Base-by-base conservation (phyloP, 2,329 filamentous ascomycete genomes). In the Pseudocercospora crystallina region DNA sequence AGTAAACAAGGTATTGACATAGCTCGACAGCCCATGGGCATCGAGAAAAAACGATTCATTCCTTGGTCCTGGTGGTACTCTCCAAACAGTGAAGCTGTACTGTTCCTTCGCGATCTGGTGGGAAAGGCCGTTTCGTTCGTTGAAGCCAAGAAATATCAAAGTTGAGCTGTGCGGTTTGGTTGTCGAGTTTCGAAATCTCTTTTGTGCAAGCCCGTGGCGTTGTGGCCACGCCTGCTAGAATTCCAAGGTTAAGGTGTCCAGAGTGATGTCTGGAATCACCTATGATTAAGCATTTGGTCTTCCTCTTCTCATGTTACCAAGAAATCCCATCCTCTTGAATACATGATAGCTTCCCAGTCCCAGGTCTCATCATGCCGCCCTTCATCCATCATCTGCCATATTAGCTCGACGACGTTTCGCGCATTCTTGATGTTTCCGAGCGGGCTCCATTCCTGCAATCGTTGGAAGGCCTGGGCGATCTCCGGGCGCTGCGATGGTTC, bases 291-390 rank as follows among this genome's bases (percentile, higher is more conserved):
- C n/a, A n/a, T n/a, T n/a, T n/a, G n/a, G n/a, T n/a, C 2, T 32
- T 13, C 12, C 26, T 42, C 44, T 5, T n/a, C n/a, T 60, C 50
- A 84, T 55, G 81, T 83, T 54, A 82, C 77, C 58, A 84, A 69
- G 58, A 84, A 83, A 60, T 84, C 80, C 75, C 80, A 82, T 14
- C 78, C 76, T 69, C 80, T 78, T 43, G 75, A 72, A 41, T 75
- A 70, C 54, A 84, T 81, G 51, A 83, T 80, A 53, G 71, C 78
- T 66, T 84, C 81, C 80, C 80, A 84, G 64, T 84, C 81, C 81
- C 81, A 84, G 47, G 76, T 79, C 49, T 81, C 76, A 51, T 76
- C 73, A 43, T 78, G 77, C n/a, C 49, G 15, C 1, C 73, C 74
- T 13, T 68, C 71, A 57, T 84, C 81, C 81, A 84, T 84, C 47